Evolutionary conservation across 495 filamentous ascomycete species (phyloP).

Genomic region (Ascobolus immersus): DNA sequence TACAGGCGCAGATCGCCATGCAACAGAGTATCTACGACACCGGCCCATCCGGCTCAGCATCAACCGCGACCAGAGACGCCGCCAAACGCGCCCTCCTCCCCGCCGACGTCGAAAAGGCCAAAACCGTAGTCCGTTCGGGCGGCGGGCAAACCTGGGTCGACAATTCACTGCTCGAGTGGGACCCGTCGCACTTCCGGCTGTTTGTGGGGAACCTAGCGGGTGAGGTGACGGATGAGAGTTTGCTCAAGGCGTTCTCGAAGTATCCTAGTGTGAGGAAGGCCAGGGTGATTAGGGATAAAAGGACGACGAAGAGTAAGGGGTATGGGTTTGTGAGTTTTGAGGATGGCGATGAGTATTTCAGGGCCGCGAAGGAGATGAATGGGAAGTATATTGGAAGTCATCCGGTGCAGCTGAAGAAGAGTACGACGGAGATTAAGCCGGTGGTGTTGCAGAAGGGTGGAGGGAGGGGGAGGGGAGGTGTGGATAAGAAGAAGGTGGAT

Average conservation of each 20-base stretch:
- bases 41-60: conserved; percentile 10
- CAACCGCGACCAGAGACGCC: conserved; percentile 8
- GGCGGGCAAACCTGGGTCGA: conserved; percentile 83
- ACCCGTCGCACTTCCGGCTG: conserved; percentile 77
- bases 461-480: conserved; percentile 22
- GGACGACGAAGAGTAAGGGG: conserved; percentile 80
- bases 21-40: conserved; percentile 72
- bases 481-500: conserved; percentile 15
- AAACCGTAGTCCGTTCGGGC: conserved; percentile 62
- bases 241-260: conserved; percentile 74
- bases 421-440: conserved; percentile 71
- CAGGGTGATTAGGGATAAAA: conserved; percentile 84
- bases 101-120: conserved; percentile 21
- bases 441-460: conserved; percentile 25
- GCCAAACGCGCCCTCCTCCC: conserved; percentile 6
- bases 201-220: conserved; percentile 97
- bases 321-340: conserved; percentile 93
- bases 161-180: conserved; percentile 71
- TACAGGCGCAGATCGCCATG: conserved; percentile 79
- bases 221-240: conserved; percentile 86
- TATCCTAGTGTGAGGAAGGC: conserved; percentile 79
- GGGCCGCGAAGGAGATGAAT: conserved; percentile 88
- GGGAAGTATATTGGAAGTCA: conserved; percentile 98
- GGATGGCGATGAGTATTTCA: conserved; percentile 85
- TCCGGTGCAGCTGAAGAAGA: conserved; percentile 60